Evolutionary conservation across 2,329 filamentous ascomycete genomes (phyloP).

Genomic region (Fusarium torulosum): DNA sequence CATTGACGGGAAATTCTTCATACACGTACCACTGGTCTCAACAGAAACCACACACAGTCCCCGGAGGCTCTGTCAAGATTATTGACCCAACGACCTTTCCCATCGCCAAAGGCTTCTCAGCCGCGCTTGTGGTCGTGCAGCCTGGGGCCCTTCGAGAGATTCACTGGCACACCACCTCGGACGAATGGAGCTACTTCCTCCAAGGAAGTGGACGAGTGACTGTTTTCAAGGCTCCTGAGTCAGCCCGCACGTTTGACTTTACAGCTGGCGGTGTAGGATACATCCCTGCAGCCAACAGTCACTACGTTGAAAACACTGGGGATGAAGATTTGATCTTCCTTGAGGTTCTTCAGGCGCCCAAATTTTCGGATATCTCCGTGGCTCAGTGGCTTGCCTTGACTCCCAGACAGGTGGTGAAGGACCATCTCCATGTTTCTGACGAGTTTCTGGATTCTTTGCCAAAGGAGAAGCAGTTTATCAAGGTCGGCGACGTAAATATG

Average conservation of each 20-base stretch:
- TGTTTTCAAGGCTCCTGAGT: slow-evolving; percentile 10
- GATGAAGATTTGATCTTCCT: slow-evolving; percentile 19
- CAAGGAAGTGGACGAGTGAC: slow-evolving; percentile 17
- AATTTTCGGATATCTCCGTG: slow-evolving; percentile 20
- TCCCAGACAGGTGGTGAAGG: slow-evolving; percentile 18
- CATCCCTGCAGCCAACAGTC: slow-evolving; percentile 16
- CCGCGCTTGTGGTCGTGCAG: slow-evolving; percentile 11
- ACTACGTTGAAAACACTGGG: slow-evolving; percentile 26
- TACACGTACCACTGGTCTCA: slow-evolving; percentile 30
- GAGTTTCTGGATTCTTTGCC: slow-evolving; percentile 19
- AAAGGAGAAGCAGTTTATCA: slow-evolving; percentile 22
- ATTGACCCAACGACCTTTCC: slow-evolving; percentile 15
- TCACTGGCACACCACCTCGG: slow-evolving; percentile 24
- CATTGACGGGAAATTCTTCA: background rate
- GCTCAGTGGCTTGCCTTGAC: slow-evolving; percentile 25
- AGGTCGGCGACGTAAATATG: slow-evolving; percentile 9
- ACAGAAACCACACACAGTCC: slow-evolving; percentile 20
- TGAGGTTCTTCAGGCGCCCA: slow-evolving; percentile 18
- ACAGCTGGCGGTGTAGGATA: slow-evolving; percentile 18
- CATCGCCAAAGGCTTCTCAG: slow-evolving; percentile 12
- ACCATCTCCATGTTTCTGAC: slow-evolving; percentile 19
- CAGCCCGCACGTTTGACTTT: slow-evolving; percentile 16
- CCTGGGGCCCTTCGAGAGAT: slow-evolving; percentile 19
- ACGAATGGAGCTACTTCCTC: slow-evolving; percentile 26
- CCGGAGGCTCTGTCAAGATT: slow-evolving; percentile 19